Conservation (phyloP, 495 filamentous ascomycete species). For the Penicillium cinerascens region DNA sequence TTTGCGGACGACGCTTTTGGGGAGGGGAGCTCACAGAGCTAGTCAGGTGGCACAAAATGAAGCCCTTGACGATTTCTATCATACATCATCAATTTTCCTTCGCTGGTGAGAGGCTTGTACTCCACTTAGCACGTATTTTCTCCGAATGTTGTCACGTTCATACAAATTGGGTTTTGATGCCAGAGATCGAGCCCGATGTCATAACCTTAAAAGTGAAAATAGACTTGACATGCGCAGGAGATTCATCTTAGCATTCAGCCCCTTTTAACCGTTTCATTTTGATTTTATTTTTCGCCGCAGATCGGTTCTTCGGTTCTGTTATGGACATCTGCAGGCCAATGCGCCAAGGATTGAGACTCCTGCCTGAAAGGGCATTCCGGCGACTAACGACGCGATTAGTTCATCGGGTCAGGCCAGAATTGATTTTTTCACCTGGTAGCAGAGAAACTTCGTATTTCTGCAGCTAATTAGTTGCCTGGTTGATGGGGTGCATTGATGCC, state of each 20-base stretch:
- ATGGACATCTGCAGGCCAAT: neutral
- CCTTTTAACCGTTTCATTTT: neutral
- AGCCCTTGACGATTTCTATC: neutral
- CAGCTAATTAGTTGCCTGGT: neutral
- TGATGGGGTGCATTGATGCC: neutral
- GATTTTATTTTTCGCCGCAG: neutral
- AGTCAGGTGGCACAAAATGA: neutral
- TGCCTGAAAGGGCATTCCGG: neutral
- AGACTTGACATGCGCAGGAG: neutral
- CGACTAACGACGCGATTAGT: neutral
- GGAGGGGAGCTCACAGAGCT: neutral
- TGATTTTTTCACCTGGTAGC: neutral
- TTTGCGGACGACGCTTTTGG: neutral
- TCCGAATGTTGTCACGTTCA: neutral
- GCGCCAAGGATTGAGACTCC: neutral
- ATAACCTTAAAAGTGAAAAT: slow-evolving; percentile 9
- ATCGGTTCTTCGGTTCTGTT: neutral
- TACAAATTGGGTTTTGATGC: neutral
- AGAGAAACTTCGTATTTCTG: neutral
- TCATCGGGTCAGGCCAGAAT: neutral
- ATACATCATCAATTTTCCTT: slow-evolving; percentile 5
- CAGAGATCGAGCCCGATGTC: slow-evolving; percentile 1
- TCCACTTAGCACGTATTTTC: neutral
- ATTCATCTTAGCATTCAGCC: neutral
- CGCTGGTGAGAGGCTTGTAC: no score